phyloP scores from a whole-genome alignment of 1,284 basidiomycete species.

The Cutaneotrichosporon sp. region DNA sequence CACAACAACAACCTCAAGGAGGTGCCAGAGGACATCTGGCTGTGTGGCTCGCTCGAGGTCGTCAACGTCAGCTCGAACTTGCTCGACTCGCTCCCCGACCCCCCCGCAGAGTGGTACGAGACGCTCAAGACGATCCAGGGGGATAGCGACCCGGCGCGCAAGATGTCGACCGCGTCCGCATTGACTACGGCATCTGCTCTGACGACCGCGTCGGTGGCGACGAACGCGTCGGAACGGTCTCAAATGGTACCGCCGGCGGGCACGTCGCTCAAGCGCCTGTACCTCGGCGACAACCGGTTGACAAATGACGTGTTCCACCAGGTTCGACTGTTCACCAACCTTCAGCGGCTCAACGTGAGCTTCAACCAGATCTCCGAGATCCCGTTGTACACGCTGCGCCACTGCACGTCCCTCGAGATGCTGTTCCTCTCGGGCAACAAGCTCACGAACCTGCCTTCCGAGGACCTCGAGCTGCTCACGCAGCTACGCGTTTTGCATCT shows the following conservation, averaged over 20 bases:
- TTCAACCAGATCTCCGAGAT: slow-evolving; percentile 96
- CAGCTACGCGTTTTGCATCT: slow-evolving; percentile 75
- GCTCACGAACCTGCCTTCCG: slow-evolving; percentile 82
- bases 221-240: slow-evolving; percentile 56
- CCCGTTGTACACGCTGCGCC: slow-evolving; percentile 72
- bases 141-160: slow-evolving; percentile 25
- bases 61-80: slow-evolving; percentile 91
- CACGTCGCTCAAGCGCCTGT: slow-evolving; percentile 58
- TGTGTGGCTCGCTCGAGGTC: slow-evolving; percentile 68
- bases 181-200: slow-evolving; percentile 56
- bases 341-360: slow-evolving; percentile 83
- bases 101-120: slow-evolving; percentile 53
- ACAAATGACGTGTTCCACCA: slow-evolving; percentile 77
- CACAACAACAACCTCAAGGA: slow-evolving; percentile 88
- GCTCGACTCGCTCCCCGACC: slow-evolving; percentile 70
- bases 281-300: slow-evolving; percentile 85
- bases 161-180: slow-evolving; percentile 54
- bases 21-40: slow-evolving; percentile 78
- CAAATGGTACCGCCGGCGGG: slow-evolving; percentile 27
- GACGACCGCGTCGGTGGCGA: slow-evolving; percentile 54
- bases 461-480: slow-evolving; percentile 72
- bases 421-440: slow-evolving; percentile 93
- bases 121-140: slow-evolving; percentile 23
- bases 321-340: slow-evolving; percentile 70
- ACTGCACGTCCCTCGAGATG: slow-evolving; percentile 69